A percentile compares a stretch with the other conserved stretches of the same genome.
Evolutionary conservation across 352 stramenopile genomes (phyloP).

Genomic region (Pythium rhizo-oryzae): DNA sequence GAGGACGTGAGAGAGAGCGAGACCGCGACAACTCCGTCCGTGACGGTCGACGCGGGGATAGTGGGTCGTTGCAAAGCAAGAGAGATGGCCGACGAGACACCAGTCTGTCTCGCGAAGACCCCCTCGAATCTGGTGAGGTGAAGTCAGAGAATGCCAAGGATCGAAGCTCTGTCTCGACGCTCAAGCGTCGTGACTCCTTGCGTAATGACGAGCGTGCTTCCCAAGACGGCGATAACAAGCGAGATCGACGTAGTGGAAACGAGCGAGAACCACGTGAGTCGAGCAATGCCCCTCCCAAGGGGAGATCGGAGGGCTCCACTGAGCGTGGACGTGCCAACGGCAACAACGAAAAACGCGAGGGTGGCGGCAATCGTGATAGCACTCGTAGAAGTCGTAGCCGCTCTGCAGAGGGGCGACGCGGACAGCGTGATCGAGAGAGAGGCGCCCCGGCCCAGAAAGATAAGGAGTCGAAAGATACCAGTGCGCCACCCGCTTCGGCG

Average conservation of each 20-base stretch:
- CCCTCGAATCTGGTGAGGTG: conserved; percentile 28
- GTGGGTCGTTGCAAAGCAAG: conserved; percentile 14
- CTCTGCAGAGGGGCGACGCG: conserved; percentile 20
- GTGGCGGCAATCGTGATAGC: conserved; percentile 2
- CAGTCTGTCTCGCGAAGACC: conserved; percentile 24
- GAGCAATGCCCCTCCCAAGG: conserved; percentile 9
- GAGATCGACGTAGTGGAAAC: conserved; percentile 23
- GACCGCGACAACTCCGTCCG: conserved; percentile 11
- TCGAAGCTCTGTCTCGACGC: conserved; percentile 3
- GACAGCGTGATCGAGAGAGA: conserved; percentile 24
- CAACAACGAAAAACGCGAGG: conserved; percentile 23
- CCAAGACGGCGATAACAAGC: conserved; percentile 20
- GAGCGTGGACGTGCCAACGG: conserved; percentile 21
- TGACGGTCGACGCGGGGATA: conserved; percentile 22
- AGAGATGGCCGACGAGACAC: conserved; percentile 17
- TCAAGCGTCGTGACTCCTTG: conserved; percentile 27
- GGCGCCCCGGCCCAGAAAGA: not conserved
- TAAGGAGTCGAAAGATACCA: conserved; percentile 15
- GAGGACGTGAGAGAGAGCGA: conserved; percentile 5
- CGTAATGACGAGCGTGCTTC: conserved; percentile 13
- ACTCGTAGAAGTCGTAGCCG: conserved; percentile 32
- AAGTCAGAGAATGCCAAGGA: conserved; percentile 24
- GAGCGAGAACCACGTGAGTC: conserved; percentile 21
- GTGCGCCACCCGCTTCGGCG: not conserved
- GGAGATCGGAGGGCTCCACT: conserved; percentile 5